Evolutionary conservation across 345 rosid genomes (phyloP), one percentile per base, ranked within the genome.

Genomic region (Euphorbia pulcherrima): DNA sequence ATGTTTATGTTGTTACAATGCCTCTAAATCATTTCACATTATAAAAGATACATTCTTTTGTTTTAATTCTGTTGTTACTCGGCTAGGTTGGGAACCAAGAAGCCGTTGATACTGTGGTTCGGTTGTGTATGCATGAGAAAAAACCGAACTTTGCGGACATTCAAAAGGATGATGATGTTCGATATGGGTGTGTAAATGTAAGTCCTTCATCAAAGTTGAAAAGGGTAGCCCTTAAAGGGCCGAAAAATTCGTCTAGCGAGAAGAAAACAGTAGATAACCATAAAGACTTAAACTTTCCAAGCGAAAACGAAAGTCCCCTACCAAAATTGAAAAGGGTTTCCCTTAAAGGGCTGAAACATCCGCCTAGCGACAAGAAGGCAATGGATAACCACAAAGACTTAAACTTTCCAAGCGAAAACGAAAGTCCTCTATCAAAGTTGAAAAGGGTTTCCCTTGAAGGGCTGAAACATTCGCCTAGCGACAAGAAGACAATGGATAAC

Each of bases 61-160:
- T 23, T 24, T 35, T 28, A 18, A 5, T 40, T 33, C 39, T 68
- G 47, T 7, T 57, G 26, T 63, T 27, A 57, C 18, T 64, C 33
- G 55, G 64, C 50, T 75, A 84, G 90, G 91, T 90, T 68, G 78
- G 87, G 66, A 80, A 83, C 71, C 96, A 92, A 77, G 95, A 92
- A 77, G 92, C 87, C 8, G 72, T 90, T 62, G 88, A 88, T 68
- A 75, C 69, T 0, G 83, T 89, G 57, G 65, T 67, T 60, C 12
- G 39, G 11, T 61, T 75, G 39, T 74, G 78, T 26, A 40, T 60
- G 72, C 76, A 60, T 41, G 83, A 74, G 60, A 85, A 81, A 77
- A 79, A 75, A 73, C 27, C 39, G 8, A 73, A 59, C 40, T 40
- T 74, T 3, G 20, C n/a, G 0, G 77, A 69, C 67, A 21, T 68